Conservation (phyloP, 306 rosid genomes). For the Aeschynomene evenia region DNA sequence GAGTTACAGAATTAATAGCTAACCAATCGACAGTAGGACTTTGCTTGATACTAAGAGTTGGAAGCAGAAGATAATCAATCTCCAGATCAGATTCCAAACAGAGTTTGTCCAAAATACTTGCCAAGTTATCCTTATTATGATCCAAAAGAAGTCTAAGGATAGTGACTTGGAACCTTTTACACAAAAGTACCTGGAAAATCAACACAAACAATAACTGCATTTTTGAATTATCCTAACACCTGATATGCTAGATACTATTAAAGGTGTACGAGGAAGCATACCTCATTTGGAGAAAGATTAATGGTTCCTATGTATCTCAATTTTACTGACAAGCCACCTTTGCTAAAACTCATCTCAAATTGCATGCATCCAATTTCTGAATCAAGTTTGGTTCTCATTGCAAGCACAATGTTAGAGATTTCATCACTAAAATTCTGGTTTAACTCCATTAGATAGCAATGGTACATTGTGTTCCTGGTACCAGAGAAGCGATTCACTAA, state of each 20-base stretch:
- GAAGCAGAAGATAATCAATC: constrained; percentile 80
- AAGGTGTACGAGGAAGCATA: constrained; percentile 28
- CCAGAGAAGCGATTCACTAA: constrained; percentile 38
- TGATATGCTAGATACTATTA: constrained; percentile 4
- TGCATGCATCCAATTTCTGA: constrained; percentile 44
- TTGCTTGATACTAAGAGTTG: constrained; percentile 32
- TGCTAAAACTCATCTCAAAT: constrained; percentile 47
- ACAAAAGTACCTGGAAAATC: constrained; percentile 54
- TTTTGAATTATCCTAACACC: background rate
- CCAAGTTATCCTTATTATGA: constrained; percentile 35
- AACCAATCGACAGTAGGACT: constrained; percentile 54
- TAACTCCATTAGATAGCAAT: constrained; percentile 74
- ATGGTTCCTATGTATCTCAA: constrained; percentile 53
- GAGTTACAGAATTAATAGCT: constrained; percentile 42
- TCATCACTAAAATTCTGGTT: constrained; percentile 50
- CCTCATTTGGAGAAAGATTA: constrained; percentile 52
- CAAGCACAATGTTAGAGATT: constrained; percentile 55
- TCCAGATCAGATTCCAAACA: constrained; percentile 39
- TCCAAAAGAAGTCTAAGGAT: constrained; percentile 50
- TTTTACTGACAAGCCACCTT: constrained; percentile 50
- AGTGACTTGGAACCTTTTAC: constrained; percentile 63
- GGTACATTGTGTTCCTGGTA: constrained; percentile 36
- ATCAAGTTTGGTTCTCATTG: constrained; percentile 51
- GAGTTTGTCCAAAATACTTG: constrained; percentile 22
- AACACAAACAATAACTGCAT: background rate